Percentiles rank a stretch among this genome's conserved stretches.
Evolutionary conservation across 371 early-diverging fungal species (phyloP).

Genomic region (Choanephora cucurbitarum): DNA sequence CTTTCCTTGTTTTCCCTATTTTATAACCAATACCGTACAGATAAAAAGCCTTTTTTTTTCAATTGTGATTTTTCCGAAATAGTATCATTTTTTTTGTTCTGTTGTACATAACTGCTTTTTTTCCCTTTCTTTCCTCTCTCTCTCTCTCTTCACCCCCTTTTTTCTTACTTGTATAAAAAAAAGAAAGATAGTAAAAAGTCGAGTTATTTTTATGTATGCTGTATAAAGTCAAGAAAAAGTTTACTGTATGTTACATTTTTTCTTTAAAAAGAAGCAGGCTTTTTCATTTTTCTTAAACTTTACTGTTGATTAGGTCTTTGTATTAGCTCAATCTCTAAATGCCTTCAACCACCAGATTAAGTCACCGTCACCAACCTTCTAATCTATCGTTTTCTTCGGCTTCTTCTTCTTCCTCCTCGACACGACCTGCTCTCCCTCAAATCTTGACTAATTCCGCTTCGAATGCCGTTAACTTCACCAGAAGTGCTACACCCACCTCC

Average conservation of each 20-base stretch:
- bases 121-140: neutral
- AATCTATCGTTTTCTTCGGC: conserved; percentile 43
- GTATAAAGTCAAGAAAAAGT: neutral
- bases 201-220: neutral
- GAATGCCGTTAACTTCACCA: conserved; percentile 46
- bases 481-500: conserved; percentile 49
- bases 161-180: too few relatives aligned
- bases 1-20: too few relatives aligned
- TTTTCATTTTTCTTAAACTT: conserved; percentile 3
- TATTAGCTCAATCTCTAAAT: conserved; percentile 8
- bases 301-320: too few relatives aligned
- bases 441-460: conserved; percentile 47
- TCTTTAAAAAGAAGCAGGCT: neutral
- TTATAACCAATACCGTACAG: too few relatives aligned
- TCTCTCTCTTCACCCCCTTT: neutral
- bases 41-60: too few relatives aligned
- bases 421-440: conserved; percentile 49
- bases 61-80: too few relatives aligned
- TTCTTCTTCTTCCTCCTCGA: conserved; percentile 42
- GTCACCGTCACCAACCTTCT: conserved; percentile 50
- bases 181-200: too few relatives aligned
- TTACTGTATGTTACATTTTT: neutral
- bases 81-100: too few relatives aligned
- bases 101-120: too few relatives aligned
- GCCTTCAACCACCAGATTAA: conserved; percentile 35